Conservation (phyloP, 176 grass and related monocot species). For the Elaeis guineensis region DNA sequence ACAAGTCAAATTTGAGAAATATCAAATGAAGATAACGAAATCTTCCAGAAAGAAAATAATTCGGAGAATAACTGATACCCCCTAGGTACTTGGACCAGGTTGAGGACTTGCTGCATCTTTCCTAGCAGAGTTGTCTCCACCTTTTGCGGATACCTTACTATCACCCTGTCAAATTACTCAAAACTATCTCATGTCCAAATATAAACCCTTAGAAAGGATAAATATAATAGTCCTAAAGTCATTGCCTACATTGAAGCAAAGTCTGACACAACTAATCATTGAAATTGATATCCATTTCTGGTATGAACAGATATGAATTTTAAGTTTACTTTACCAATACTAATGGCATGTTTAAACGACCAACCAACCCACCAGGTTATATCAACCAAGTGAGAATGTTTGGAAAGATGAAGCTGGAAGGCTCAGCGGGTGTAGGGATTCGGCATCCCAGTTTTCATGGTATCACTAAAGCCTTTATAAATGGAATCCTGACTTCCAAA, state of each 20-base stretch:
- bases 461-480: no score
- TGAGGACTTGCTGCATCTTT: slow-evolving; percentile 50
- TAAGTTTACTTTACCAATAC: no score
- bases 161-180: slow-evolving; percentile 55
- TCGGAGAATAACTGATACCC: slow-evolving; percentile 38
- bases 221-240: slow-evolving; percentile 1
- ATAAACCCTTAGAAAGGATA: slow-evolving; percentile 1
- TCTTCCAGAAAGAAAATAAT: background rate
- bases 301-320: no score
- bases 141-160: slow-evolving; percentile 80
- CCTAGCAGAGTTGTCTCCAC: slow-evolving; percentile 57
- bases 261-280: no score
- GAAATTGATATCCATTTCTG: no score
- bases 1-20: slow-evolving; percentile 8
- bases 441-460: no score
- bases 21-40: background rate
- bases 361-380: no score
- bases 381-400: no score
- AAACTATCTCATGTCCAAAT: background rate
- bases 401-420: no score
- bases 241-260: background rate
- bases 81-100: slow-evolving; percentile 52
- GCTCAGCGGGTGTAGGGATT: no score
- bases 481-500: background rate
- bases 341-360: no score